These are phyloP conservation scores for Elongisporangium anandrum DNA, from an alignment of 352 stramenopile species.

Conservation along the genomic window DNA sequence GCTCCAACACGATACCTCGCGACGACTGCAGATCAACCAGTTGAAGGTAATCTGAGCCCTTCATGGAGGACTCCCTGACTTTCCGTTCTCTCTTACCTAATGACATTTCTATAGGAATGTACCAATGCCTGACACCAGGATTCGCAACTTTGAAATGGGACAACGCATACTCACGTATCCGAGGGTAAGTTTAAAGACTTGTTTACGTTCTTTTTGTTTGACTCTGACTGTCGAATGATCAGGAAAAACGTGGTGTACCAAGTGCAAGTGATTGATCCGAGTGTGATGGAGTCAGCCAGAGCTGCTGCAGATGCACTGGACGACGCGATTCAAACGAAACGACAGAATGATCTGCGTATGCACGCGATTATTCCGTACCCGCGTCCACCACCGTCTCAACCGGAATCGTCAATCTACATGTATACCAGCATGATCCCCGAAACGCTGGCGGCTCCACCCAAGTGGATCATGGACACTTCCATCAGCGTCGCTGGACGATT, in stretches of 20 bases:
- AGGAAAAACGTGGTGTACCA: constrained; percentile 82
- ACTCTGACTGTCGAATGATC: neutral
- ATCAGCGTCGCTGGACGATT: constrained; percentile 60
- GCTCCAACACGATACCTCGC: constrained; percentile 55
- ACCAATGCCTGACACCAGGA: constrained; percentile 49
- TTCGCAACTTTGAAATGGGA: constrained; percentile 70
- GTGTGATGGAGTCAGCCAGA: constrained; percentile 70
- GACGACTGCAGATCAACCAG: constrained; percentile 33
- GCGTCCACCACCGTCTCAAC: constrained; percentile 17
- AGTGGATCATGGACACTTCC: constrained; percentile 60
- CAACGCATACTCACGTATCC: constrained; percentile 75
- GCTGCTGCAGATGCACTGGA: constrained; percentile 68
- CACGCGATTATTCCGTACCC: constrained; percentile 20
- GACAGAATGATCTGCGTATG: constrained; percentile 23
- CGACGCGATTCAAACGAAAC: constrained; percentile 53
- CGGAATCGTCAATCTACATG: constrained; percentile 24
- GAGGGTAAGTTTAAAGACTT: constrained; percentile 31
- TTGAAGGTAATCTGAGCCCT: constrained; percentile 31
- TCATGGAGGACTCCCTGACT: too few species aligned
- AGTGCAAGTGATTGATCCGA: constrained; percentile 55
- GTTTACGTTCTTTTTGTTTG: neutral
- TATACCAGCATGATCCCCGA: constrained; percentile 39
- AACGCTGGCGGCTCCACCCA: constrained; percentile 38
- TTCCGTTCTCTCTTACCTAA: too few species aligned
- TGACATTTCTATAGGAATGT: constrained; percentile 25